These are phyloP conservation scores for Lichtheimia ramosa DNA, from an alignment of 371 early-diverging fungal genomes.

Conservation along the genomic window DNA sequence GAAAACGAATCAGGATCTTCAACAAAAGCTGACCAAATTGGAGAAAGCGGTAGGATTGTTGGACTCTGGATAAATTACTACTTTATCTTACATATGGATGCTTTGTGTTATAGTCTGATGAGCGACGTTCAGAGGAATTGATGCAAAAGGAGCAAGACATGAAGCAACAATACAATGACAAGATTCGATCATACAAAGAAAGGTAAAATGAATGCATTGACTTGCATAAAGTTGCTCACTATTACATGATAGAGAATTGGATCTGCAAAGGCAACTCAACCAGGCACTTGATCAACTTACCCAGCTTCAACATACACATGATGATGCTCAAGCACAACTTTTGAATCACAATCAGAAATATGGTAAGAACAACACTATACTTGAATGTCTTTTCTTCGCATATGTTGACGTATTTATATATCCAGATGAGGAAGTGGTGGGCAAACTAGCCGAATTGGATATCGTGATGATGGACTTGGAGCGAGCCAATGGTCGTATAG, in stretches of 20 bases:
- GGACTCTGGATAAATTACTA: neutral
- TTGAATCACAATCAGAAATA: constrained; percentile 74
- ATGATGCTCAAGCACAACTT: constrained; percentile 75
- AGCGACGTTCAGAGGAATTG: constrained; percentile 56
- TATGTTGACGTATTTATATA: neutral
- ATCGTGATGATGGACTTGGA: constrained; percentile 85
- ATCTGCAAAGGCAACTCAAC: constrained; percentile 79
- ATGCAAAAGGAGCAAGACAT: constrained; percentile 63
- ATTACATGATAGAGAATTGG: constrained; percentile 64
- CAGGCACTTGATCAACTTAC: constrained; percentile 79
- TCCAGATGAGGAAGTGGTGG: constrained; percentile 78
- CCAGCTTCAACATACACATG: constrained; percentile 67
- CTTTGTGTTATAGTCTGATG: constrained; percentile 50
- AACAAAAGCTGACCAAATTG: constrained; percentile 54
- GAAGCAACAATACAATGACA: constrained; percentile 69
- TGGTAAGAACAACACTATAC: constrained; percentile 34
- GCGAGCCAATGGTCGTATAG: constrained; percentile 72
- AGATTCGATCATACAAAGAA: constrained; percentile 79
- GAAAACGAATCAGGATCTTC: constrained; percentile 48
- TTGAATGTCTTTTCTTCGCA: neutral
- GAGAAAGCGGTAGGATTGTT: constrained; percentile 32
- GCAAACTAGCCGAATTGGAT: constrained; percentile 85
- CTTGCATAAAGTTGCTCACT: neutral
- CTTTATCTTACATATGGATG: neutral
- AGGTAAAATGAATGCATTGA: constrained; percentile 38